Percentiles rank a stretch among this genome's conserved stretches.
phyloP scores from a whole-genome alignment of 768 basidiomycete genomes.

The Suillus ampliporus region DNA sequence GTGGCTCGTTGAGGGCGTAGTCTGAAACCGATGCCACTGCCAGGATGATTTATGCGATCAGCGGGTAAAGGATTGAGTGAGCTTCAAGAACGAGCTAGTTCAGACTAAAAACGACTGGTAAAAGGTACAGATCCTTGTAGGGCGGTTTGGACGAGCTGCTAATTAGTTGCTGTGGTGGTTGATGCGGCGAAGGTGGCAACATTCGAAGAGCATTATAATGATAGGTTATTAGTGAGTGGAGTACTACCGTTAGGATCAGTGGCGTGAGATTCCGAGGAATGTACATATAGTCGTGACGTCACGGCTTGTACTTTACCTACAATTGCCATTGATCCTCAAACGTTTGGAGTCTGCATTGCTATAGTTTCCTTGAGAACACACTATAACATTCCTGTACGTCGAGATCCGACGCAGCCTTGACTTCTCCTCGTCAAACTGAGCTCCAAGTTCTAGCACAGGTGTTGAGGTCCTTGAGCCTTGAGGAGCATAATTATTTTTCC shows the following conservation, averaged over 20 bases:
- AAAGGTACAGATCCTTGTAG: neutral
- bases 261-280: conserved; percentile 6
- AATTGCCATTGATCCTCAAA: too few relatives aligned
- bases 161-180: neutral
- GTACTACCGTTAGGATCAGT: neutral
- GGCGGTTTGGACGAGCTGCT: neutral
- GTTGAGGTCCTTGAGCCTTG: too few relatives aligned
- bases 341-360: too few relatives aligned
- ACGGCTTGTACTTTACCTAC: neutral
- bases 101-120: neutral
- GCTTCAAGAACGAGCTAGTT: neutral
- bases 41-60: neutral
- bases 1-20: neutral
- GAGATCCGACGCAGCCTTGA: too few relatives aligned
- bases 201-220: neutral
- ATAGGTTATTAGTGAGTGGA: neutral
- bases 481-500: too few relatives aligned
- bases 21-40: conserved; percentile 5
- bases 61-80: neutral
- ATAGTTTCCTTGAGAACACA: neutral
- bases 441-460: too few relatives aligned
- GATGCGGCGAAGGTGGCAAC: neutral
- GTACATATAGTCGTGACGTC: conserved; percentile 3
- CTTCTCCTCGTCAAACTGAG: too few relatives aligned
- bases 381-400: too few relatives aligned